These are phyloP conservation scores for Talaromyces sp. DNA, from an alignment of 2,329 filamentous ascomycete genomes.

Conservation along the genomic window DNA sequence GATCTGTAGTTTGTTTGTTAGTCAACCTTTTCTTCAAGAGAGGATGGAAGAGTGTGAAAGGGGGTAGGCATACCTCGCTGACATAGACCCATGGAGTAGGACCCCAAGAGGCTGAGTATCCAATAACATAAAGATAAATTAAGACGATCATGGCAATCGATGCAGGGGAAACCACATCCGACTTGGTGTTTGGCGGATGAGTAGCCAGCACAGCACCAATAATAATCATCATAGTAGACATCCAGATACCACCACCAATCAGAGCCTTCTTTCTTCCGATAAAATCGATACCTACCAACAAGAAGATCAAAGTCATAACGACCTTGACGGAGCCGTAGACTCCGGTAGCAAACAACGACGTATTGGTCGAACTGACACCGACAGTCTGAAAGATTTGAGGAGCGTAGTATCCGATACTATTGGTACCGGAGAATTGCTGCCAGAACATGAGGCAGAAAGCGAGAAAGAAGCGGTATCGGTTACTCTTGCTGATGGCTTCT, in stretches of 20 bases:
- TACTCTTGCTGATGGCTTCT: constrained; percentile 40
- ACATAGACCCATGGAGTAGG: constrained; percentile 40
- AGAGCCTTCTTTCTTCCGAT: constrained; percentile 38
- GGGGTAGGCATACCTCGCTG: constrained; percentile 29
- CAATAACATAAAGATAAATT: constrained; percentile 50
- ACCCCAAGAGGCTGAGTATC: constrained; percentile 36
- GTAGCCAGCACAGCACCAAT: constrained; percentile 37
- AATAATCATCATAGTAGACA: constrained; percentile 41
- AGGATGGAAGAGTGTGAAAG: neutral
- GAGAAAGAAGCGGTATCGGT: constrained; percentile 39
- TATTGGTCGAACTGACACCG: constrained; percentile 33
- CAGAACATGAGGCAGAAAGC: constrained; percentile 42
- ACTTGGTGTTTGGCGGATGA: constrained; percentile 32
- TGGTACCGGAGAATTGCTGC: constrained; percentile 44
- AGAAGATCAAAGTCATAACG: constrained; percentile 37
- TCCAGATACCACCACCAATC: constrained; percentile 37
- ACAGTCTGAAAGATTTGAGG: constrained; percentile 41
- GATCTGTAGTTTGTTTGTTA: constrained; percentile 27
- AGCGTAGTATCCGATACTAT: constrained; percentile 42
- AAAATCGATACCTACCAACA: constrained; percentile 40
- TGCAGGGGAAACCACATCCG: constrained; percentile 31
- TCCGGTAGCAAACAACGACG: constrained; percentile 40
- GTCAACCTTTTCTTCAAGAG: neutral
- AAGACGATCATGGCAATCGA: constrained; percentile 46
- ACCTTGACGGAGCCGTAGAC: constrained; percentile 43